Conservation (phyloP, 129 eudicot genomes). For the Chrysanthemum lavandulifolium region DNA sequence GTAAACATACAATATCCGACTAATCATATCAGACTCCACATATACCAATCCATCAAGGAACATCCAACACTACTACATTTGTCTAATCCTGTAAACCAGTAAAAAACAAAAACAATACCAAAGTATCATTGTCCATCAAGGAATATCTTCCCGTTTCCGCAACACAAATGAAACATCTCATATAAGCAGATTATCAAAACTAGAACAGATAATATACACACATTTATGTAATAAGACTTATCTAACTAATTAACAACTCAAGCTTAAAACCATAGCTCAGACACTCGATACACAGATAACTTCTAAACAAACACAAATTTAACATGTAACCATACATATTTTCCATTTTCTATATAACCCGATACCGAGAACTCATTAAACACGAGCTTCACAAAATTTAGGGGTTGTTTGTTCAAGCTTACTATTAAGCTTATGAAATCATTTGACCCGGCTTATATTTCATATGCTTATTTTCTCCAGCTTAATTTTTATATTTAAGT, state of each 20-base stretch:
- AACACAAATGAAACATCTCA: neutral
- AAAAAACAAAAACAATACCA: neutral
- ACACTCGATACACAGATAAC: neutral
- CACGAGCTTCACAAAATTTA: neutral
- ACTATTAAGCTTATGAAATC: too few relatives aligned
- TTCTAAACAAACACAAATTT: neutral
- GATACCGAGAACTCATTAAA: neutral
- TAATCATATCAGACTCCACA: neutral
- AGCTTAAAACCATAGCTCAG: neutral
- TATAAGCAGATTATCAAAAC: neutral
- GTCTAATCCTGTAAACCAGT: slow-evolving; percentile 2
- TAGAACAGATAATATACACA: neutral
- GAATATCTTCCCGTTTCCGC: too few relatives aligned
- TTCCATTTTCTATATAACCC: slow-evolving; percentile 5
- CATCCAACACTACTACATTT: neutral
- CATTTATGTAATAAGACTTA: too few relatives aligned
- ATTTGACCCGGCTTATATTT: too few relatives aligned
- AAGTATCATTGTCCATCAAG: neutral
- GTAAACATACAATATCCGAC: neutral
- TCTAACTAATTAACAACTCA: neutral
- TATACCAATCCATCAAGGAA: neutral
- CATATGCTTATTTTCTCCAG: too few relatives aligned
- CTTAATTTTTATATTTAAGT: too few relatives aligned
- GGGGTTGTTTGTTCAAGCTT: too few relatives aligned
- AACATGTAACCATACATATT: slow-evolving; percentile 14